Base-by-base conservation (phyloP, 208 protist genomes). In the Trypanosoma platydactyli region DNA sequence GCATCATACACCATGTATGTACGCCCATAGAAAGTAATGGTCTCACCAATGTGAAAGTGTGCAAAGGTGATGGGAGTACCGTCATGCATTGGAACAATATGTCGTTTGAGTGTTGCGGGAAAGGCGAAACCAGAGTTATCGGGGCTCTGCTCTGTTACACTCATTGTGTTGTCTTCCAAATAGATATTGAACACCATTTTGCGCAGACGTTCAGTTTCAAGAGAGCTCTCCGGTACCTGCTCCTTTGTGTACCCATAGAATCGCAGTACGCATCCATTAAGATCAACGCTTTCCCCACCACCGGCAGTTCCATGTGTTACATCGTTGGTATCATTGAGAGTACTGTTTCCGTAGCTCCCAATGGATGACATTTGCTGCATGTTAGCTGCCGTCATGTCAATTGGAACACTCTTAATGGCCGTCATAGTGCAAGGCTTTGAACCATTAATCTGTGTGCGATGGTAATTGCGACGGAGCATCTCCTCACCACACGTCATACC, bases 101-200 rank as follows among this genome's bases (percentile, higher is more conserved):
- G 82, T 33, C 97, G 95, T 73, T 98, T 97, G 18, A 96, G 80
- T 62, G 98, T 86, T 27, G 71, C 75, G 40, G 92, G 88, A 62
- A 98, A 96, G 22, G 91, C 88, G 44, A 99, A 90, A 33, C 98
- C 98, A 38, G 85, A 95, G 86, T 99, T 99, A 56, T 97, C 91
- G 50, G 95, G 66, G 41, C 76, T 48, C 18, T 91, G 84, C 83
- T 99, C 98, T 41, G 80, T 77, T 56, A 99, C 86, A 62, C 94
- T 94, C 77, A 99, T 97, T 49, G 98, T 98, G 78, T 96, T 95
- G 73, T 99, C 98, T 63, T 97, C 95, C 3, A 99, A 84, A 70
- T 92, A 99, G 59, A 94, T 98, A 51, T 93, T 83, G 40, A 99
- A 77, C 12, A 86, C 68, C 64, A 95, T 77, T 49, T 90, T 89